Conservation (phyloP, 805 yeast genomes). For the Barnettozyma pratensis region DNA sequence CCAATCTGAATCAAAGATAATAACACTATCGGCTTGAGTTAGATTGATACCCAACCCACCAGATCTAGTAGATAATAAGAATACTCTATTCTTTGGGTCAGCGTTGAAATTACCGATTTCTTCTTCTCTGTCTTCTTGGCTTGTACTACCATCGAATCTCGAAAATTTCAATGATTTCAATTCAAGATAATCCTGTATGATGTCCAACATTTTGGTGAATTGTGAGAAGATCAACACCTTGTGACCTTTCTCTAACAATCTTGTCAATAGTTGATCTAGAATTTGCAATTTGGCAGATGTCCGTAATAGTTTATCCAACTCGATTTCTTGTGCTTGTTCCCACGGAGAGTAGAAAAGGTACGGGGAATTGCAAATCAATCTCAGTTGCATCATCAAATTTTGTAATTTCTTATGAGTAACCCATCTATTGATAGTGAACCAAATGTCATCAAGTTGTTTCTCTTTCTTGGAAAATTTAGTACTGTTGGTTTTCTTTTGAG, state of each 20-base stretch:
- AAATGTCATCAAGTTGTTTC: slow-evolving; percentile 9
- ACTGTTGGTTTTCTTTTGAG: slow-evolving; percentile 6
- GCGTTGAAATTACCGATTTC: slow-evolving; percentile 48
- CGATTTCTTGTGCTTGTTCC: slow-evolving; percentile 37
- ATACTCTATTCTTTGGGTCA: slow-evolving; percentile 39
- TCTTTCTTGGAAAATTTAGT: slow-evolving; percentile 6
- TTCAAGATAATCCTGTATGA: slow-evolving; percentile 70
- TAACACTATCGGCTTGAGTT: slow-evolving; percentile 83
- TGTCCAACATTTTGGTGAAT: slow-evolving; percentile 76
- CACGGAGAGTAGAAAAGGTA: slow-evolving; percentile 80
- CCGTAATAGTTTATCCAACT: slow-evolving; percentile 36
- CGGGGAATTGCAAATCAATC: slow-evolving; percentile 84
- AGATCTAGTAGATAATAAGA: slow-evolving; percentile 83
- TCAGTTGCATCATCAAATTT: slow-evolving; percentile 75
- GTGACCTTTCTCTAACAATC: slow-evolving; percentile 47
- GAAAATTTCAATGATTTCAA: slow-evolving; percentile 40
- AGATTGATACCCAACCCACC: slow-evolving; percentile 93
- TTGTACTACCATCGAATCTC: slow-evolving; percentile 73
- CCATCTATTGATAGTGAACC: slow-evolving; percentile 30
- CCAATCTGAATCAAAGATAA: slow-evolving; percentile 92
- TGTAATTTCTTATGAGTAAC: slow-evolving; percentile 49
- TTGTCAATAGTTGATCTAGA: slow-evolving; percentile 55
- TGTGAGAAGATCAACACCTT: slow-evolving; percentile 83
- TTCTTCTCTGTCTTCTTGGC: slow-evolving; percentile 59
- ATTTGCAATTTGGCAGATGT: slow-evolving; percentile 72